phyloP scores from a whole-genome alignment of 148 eudicot species.

The Rhododendron henanense region DNA sequence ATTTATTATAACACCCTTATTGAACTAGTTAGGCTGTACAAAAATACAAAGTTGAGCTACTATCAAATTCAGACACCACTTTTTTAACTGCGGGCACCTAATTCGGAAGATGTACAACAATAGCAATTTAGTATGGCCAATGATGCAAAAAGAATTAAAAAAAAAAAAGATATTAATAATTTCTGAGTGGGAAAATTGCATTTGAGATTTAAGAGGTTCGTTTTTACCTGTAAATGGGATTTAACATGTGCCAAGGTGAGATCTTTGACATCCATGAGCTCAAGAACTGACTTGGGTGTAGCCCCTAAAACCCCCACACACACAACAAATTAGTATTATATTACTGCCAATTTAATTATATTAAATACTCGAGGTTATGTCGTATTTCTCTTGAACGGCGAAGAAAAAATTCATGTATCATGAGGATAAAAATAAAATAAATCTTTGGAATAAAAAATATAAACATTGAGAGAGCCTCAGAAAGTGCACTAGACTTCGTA shows the following conservation, averaged over 20 bases:
- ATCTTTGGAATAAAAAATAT: neutral
- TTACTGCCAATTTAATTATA: neutral
- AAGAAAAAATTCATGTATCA: neutral
- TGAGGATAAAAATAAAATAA: neutral
- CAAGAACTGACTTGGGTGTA: constrained; percentile 91
- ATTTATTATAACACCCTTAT: constrained; percentile 1
- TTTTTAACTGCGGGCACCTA: neutral
- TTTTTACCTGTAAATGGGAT: constrained; percentile 88
- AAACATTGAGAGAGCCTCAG: neutral
- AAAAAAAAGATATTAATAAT: neutral
- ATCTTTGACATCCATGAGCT: constrained; percentile 99
- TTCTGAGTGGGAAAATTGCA: neutral
- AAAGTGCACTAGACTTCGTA: neutral
- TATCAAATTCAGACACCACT: neutral
- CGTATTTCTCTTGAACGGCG: neutral
- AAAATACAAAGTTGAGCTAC: neutral
- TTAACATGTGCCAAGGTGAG: constrained; percentile 98
- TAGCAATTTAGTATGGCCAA: neutral
- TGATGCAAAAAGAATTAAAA: neutral
- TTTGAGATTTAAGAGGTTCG: neutral
- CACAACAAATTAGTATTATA: neutral
- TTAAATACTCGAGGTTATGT: neutral
- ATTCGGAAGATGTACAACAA: neutral
- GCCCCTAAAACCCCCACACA: constrained; percentile 51
- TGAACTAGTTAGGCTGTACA: neutral